A percentile compares a stretch with the other conserved stretches of the same genome.
Conservation (phyloP, 208 protist genomes). For the Borovskyia barvae region DNA sequence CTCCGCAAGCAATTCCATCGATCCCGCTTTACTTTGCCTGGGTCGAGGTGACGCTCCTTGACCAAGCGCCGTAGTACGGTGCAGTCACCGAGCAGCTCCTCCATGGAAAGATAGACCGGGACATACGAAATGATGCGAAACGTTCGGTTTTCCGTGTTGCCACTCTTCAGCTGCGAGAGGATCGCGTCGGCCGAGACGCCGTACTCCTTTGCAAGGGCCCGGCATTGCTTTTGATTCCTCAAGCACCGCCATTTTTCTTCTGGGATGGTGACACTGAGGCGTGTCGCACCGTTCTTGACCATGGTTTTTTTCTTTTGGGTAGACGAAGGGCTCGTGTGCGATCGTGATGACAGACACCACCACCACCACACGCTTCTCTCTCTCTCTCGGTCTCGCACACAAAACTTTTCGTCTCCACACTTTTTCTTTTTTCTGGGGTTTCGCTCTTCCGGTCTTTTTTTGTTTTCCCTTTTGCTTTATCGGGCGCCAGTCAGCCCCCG, state of each 20-base stretch:
- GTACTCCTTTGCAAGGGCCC: background rate
- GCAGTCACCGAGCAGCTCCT: slow-evolving; percentile 2
- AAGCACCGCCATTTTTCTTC: background rate
- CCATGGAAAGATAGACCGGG: background rate
- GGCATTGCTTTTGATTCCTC: too few relatives aligned
- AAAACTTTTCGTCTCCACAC: too few relatives aligned
- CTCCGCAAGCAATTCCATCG: too few relatives aligned
- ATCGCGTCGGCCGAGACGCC: background rate
- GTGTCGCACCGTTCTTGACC: background rate
- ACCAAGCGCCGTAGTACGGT: background rate
- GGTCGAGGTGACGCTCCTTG: slow-evolving; percentile 8
- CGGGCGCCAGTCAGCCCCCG: too few relatives aligned
- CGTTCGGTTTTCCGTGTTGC: slow-evolving; percentile 8
- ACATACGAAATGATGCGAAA: slow-evolving; percentile 1
- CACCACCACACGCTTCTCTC: too few relatives aligned
- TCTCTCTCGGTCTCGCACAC: too few relatives aligned
- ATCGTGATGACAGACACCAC: too few relatives aligned
- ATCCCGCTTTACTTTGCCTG: background rate
- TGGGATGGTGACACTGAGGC: slow-evolving; percentile 14
- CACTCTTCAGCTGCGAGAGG: background rate
- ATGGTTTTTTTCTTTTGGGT: slow-evolving; percentile 3
- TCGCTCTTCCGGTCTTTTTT: too few relatives aligned
- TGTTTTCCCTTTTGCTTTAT: too few relatives aligned
- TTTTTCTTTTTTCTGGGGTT: too few relatives aligned
- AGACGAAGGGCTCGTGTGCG: too few relatives aligned